Base-by-base conservation (phyloP, 1,139 yeast genomes). In the Blastobotrys persicus region DNA sequence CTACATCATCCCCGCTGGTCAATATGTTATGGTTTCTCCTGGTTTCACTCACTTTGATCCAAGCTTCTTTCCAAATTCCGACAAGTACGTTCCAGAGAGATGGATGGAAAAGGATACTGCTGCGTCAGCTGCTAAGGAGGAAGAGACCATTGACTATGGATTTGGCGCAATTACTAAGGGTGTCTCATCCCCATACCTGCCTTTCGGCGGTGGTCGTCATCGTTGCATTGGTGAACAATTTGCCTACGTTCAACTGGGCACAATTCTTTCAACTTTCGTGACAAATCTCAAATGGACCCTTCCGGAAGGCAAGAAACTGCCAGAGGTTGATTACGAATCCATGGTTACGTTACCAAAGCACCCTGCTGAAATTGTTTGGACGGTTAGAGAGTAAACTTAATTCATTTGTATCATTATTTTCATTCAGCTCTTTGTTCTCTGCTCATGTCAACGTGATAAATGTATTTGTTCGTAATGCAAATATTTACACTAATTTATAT, bases 141-240 rank as follows among this genome's bases (percentile, higher is more conserved):
- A 74, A 28, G 84, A 76, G 48, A 77, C 85, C 47, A 81, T 91
- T 45, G 98, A 92, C 70, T 91, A 89, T 66, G 98, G 98, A 14
- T 92, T 91, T 62, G 98, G 98, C 65, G 88, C 91, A 54, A 88
- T 92, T 58, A 83, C 96, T 47, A 92, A 92, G 73, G 98, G 98
- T 71, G 98, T 92, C 40, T 74, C 87, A 19, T 88, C 96, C 45
- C 96, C 98, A 49, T 94, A 88, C 72, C 80, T 92, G 68, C 98
- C 98, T 49, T 92, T 92, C 65, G 98, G 98, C 61, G 98, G 98
- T 70, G 99, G 99, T 59, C 87, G 99, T 77, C 99, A 92, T 70
- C 85, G 98, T 74, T 92, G 99, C 74, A 89, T 92, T 65, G 99
- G 99, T 64, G 99, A 92, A 72, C 98, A 91, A 67, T 92, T 92